Percentiles rank a stretch among this genome's conserved stretches.
These are phyloP conservation scores for Chytriomyces hyalinus DNA, from an alignment of 192 early-diverging fungal species.

Conservation along the genomic window DNA sequence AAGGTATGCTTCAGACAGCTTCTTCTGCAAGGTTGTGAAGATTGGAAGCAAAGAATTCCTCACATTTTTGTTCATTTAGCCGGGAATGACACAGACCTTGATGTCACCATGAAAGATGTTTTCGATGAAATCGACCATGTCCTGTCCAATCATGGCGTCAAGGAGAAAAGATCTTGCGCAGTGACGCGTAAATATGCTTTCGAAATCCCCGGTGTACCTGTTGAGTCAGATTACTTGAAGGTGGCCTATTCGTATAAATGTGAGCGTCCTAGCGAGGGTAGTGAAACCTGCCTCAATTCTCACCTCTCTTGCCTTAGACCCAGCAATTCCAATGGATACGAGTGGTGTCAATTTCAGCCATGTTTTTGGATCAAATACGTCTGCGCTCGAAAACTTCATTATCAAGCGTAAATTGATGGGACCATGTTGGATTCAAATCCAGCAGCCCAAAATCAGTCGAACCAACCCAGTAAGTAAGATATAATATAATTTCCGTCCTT, in stretches of 20 bases:
- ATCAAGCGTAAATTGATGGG: slow-evolving; percentile 95
- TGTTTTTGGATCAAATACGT: slow-evolving; percentile 86
- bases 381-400: slow-evolving; percentile 90
- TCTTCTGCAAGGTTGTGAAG: slow-evolving; percentile 7
- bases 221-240: slow-evolving; percentile 83
- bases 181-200: slow-evolving; percentile 91
- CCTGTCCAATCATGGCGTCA: slow-evolving; percentile 61
- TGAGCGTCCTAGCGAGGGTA: background rate
- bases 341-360: slow-evolving; percentile 79
- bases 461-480: slow-evolving; percentile 48
- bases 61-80: background rate
- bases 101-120: slow-evolving; percentile 69
- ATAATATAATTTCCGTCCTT: slow-evolving; percentile 13
- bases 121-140: slow-evolving; percentile 76
- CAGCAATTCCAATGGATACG: slow-evolving; percentile 60
- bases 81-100: slow-evolving; percentile 43
- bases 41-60: slow-evolving; percentile 7
- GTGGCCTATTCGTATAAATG: slow-evolving; percentile 76
- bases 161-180: slow-evolving; percentile 60
- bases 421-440: slow-evolving; percentile 88
- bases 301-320: slow-evolving; percentile 46
- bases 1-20: slow-evolving; percentile 9
- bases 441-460: slow-evolving; percentile 56
- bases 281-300: slow-evolving; percentile 12
- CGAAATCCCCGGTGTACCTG: slow-evolving; percentile 81